Evolutionary conservation across 2,329 filamentous ascomycete genomes (phyloP).

Genomic region (Chaetomium sp.): DNA sequence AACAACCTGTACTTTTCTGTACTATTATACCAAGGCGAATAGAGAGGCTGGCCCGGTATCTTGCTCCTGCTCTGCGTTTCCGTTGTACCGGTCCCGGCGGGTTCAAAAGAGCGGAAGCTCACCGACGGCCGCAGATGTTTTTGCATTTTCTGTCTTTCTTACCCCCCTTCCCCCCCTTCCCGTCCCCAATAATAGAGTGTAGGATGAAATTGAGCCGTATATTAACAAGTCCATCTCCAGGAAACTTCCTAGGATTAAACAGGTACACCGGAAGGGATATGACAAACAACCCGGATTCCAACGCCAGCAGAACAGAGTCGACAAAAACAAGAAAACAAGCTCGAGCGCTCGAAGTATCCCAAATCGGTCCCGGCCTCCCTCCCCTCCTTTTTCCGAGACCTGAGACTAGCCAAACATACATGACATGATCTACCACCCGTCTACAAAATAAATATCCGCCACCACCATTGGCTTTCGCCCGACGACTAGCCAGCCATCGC

Average conservation of each 20-base stretch:
- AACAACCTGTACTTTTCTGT: conserved; percentile 22
- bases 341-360: too few relatives aligned
- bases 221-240: neutral
- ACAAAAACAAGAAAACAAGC: neutral
- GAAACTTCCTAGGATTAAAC: neutral
- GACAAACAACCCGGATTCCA: neutral
- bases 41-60: conserved; percentile 15
- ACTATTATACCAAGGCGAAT: conserved; percentile 19
- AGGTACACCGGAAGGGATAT: neutral
- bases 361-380: too few relatives aligned
- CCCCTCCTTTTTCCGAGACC: too few relatives aligned
- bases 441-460: conserved; percentile 26
- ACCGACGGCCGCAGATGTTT: too few relatives aligned
- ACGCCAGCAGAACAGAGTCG: neutral
- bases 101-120: neutral
- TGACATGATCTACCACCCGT: conserved; percentile 18
- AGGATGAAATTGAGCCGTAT: too few relatives aligned
- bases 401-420: too few relatives aligned
- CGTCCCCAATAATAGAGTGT: too few relatives aligned
- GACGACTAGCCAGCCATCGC: conserved; percentile 21
- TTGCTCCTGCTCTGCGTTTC: neutral
- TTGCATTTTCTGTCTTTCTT: too few relatives aligned
- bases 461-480: conserved; percentile 24
- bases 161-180: too few relatives aligned
- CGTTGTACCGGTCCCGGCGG: neutral